Evolutionary conservation across 768 basidiomycete genomes (phyloP).

Genomic region (Leccinum subtestaceum): DNA sequence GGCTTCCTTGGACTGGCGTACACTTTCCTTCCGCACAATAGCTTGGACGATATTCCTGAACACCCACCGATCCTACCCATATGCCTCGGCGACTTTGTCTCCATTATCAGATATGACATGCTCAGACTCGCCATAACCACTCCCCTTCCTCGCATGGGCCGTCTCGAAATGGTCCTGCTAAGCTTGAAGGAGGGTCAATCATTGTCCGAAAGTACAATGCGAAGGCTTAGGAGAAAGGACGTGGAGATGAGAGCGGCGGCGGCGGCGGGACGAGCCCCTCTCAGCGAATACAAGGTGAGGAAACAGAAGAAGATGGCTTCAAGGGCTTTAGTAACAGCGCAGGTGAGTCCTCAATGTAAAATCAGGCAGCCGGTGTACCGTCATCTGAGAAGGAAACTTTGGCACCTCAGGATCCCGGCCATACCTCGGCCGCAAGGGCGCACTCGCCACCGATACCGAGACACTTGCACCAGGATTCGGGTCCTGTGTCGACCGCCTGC

Average conservation of each 20-base stretch:
- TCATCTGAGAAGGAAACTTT: slow-evolving; percentile 1
- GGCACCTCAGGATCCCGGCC: not conserved
- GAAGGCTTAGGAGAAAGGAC: slow-evolving; percentile 25
- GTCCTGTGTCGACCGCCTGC: not conserved
- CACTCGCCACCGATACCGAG: not conserved
- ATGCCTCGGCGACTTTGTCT: slow-evolving; percentile 12
- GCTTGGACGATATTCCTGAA: slow-evolving; percentile 22
- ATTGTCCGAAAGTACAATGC: slow-evolving; percentile 26
- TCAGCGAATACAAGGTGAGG: slow-evolving; percentile 24
- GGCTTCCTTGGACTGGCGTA: slow-evolving; percentile 22
- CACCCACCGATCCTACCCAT: slow-evolving; percentile 14
- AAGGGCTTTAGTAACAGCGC: not conserved
- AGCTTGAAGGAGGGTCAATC: slow-evolving; percentile 23
- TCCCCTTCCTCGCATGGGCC: slow-evolving; percentile 20
- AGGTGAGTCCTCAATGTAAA: slow-evolving; percentile 9
- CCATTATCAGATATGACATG: slow-evolving; percentile 3
- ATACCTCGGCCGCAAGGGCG: not conserved
- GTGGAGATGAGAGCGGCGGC: slow-evolving; percentile 19
- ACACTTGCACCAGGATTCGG: not conserved
- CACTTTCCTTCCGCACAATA: not conserved
- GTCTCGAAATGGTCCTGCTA: slow-evolving; percentile 21
- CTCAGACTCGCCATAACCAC: slow-evolving; percentile 17
- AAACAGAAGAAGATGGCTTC: slow-evolving; percentile 15
- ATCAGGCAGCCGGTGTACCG: not conserved
- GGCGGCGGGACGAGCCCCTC: slow-evolving; percentile 21